These are phyloP conservation scores for Pichia occidentalis DNA, from an alignment of 805 yeast species.

Conservation along the genomic window DNA sequence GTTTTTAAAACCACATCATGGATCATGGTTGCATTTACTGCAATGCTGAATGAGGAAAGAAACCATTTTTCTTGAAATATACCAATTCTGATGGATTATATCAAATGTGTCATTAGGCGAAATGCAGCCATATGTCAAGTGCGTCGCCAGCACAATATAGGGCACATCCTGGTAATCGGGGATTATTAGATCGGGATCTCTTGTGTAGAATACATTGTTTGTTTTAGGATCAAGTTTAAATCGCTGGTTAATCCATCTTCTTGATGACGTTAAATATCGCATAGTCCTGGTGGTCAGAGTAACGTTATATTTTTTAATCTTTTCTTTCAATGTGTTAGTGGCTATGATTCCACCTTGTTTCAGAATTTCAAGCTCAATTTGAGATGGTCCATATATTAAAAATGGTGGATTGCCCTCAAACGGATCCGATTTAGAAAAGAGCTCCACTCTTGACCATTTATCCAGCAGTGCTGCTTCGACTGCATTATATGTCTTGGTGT, in stretches of 20 bases:
- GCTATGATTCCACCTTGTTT: constrained; percentile 24
- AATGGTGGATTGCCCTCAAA: constrained; percentile 20
- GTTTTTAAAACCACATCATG: background rate
- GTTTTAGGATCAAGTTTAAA: constrained; percentile 19
- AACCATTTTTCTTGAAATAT: constrained; percentile 26
- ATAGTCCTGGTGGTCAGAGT: constrained; percentile 25
- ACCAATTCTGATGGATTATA: constrained; percentile 26
- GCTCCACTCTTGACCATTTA: constrained; percentile 9
- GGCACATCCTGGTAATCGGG: constrained; percentile 27
- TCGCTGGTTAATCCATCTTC: constrained; percentile 30
- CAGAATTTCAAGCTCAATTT: constrained; percentile 27
- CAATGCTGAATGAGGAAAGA: constrained; percentile 23
- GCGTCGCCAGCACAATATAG: constrained; percentile 28
- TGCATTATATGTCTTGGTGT: constrained; percentile 4
- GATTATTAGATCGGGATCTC: constrained; percentile 25
- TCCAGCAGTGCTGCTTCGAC: constrained; percentile 10
- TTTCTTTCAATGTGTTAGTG: constrained; percentile 22
- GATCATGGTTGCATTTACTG: constrained; percentile 14
- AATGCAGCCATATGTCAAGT: constrained; percentile 22
- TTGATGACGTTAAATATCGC: constrained; percentile 27
- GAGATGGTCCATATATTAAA: constrained; percentile 30
- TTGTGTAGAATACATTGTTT: constrained; percentile 22
- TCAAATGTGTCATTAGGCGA: constrained; percentile 21
- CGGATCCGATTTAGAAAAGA: constrained; percentile 7
- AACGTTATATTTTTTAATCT: constrained; percentile 21